Base-by-base conservation (phyloP, 176 grass and related monocot species). In the Tillandsia fasciculata region DNA sequence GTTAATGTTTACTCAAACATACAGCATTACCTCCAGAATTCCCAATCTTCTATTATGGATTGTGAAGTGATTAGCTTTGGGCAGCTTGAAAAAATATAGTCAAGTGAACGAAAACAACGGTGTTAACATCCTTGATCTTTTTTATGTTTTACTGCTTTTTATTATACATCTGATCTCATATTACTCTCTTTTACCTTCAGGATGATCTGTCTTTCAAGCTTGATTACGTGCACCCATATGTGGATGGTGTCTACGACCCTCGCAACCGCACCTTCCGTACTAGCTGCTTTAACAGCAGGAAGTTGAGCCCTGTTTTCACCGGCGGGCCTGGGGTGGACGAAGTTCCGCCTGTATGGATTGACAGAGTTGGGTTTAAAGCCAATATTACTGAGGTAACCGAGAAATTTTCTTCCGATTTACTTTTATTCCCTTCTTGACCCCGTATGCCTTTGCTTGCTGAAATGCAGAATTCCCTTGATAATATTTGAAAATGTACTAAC, bases 181-280 rank as follows among this genome's bases (percentile, higher is more conserved):
- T 12, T 79, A 61, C 74, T 26, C 64, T 74, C 70, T 53, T 5
- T 68, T 11, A 50, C 50, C 53, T 74, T 51, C 73, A 99, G 90
- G 94, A 93, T 76, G 90, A 99, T 78, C 72, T 93, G 50, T 93
- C 94, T 17, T 99, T 99, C 80, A 93, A 93, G 64, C 67, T 90
- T 76, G 87, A 93, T 13, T 99, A 99, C 64, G 84, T 82, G 22
- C 90, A 99, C 74, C 94, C 94, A 59, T 93, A 99, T 74, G 61
- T 99, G 71, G 94, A 99, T 72, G 94, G 94, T 54, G 87, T 93
- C 72, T 65, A 78, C 2, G 77, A 99, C 18, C 81, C 75, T 48
- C 86, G 77, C 52, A 90, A 93, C 64, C 94, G 94, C 56, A 99
- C 94, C 22, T 93, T 99, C 77, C 84, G 86, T 81, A 33, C 86